Evolutionary conservation across 176 grass and related monocot genomes (phyloP), one percentile per base, ranked within the genome.

Genomic region (Coix lacrymajobi): DNA sequence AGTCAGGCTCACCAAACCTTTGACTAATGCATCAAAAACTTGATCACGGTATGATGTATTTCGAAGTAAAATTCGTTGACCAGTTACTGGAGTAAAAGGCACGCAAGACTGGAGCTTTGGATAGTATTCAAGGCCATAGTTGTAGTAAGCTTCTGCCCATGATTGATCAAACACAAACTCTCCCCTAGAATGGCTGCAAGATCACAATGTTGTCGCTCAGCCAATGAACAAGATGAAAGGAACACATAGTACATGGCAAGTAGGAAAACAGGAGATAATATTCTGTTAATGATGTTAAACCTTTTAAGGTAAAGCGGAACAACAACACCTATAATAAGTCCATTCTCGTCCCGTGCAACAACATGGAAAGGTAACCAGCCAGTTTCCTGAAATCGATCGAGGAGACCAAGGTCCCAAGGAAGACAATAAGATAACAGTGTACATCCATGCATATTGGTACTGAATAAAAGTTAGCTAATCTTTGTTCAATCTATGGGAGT

Each of bases 301-400:
- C 96, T 98, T 93, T 98, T 98, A 68, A 95, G 87, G 88, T 98
- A 98, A 93, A 98, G 92, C 3, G 96, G 96, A 91, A 98, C 92
- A 91, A 98, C 92, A 87, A 95, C 96, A 85, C 96, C 96, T 80
- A 95, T 64, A 64, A 93, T 72, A 85, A 83, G 86, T 88, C 80
- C 76, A 76, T 88, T 82, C 76, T 93, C 87, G 15, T 95, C 96
- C 44, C 86, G 91, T 81, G 96, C 96, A 56, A 95, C 86, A 86
- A 98, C 83, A 94, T 98, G 96, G 17, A 95, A 83, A 79, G 96
- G 92, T 73, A 92, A 69, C 96, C 96, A 98, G 48, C 96, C 96
- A 10, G 96, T 98, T 93, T 98, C 96, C 96, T 98, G 92, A 89
- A 95, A 98, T 85, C 25, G 62, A 26, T 45, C 0, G 41, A 81